Evolutionary conservation across 306 rosid species (phyloP).

Genomic region (Trifolium repens): DNA sequence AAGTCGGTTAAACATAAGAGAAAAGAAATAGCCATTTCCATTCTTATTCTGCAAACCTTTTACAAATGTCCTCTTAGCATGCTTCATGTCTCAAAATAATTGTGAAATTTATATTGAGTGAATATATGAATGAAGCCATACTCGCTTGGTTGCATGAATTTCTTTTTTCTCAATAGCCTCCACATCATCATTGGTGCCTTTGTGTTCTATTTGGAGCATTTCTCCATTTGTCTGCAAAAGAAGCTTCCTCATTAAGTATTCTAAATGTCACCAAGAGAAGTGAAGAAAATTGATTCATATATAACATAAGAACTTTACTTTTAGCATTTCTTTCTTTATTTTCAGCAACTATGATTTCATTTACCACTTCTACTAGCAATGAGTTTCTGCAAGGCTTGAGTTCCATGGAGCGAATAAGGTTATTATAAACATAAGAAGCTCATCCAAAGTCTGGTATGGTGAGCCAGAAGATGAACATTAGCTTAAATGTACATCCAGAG

Average conservation of each 20-base stretch:
- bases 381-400: constrained; percentile 52
- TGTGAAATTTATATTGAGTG: neutral
- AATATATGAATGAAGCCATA: neutral
- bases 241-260: neutral
- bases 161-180: constrained; percentile 43
- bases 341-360: constrained; percentile 18
- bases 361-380: constrained; percentile 41
- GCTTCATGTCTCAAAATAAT: neutral
- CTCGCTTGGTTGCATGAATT: neutral
- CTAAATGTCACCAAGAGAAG: neutral
- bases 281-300: too few species aligned
- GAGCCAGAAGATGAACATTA: constrained; percentile 50
- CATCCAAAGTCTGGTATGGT: constrained; percentile 57
- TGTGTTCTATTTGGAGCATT: constrained; percentile 11
- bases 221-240: constrained; percentile 41
- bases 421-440: constrained; percentile 51
- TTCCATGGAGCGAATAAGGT: constrained; percentile 29
- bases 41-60: too few species aligned
- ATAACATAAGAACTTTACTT: neutral
- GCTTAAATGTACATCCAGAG: constrained; percentile 65
- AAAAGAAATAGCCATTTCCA: too few species aligned
- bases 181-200: constrained; percentile 34
- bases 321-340: constrained; percentile 13
- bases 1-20: too few species aligned
- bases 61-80: neutral